phyloP scores from a whole-genome alignment of 2,329 filamentous ascomycete species.

The Sarocladium brachiariae region DNA sequence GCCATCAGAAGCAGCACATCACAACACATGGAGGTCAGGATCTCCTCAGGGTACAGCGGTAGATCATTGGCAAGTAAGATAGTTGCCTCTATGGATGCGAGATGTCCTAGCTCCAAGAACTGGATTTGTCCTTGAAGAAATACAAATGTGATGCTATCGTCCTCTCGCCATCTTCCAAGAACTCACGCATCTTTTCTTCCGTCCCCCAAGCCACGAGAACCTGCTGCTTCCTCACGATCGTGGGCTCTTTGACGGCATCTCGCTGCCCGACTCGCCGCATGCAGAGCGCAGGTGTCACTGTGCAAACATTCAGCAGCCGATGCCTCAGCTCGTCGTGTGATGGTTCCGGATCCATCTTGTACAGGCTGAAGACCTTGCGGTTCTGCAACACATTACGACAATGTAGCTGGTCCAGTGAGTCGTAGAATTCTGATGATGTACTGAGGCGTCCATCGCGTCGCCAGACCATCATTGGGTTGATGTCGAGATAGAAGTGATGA shows the following conservation, averaged over 20 bases:
- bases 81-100: too few relatives aligned
- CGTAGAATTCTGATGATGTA: conserved; percentile 23
- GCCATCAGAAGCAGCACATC: too few relatives aligned
- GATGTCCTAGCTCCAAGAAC: background rate
- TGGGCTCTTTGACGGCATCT: conserved; percentile 26
- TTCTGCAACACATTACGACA: conserved; percentile 31
- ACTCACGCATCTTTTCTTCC: conserved; percentile 23
- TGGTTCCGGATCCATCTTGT: conserved; percentile 25
- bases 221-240: conserved; percentile 29
- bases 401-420: conserved; percentile 24
- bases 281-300: conserved; percentile 28
- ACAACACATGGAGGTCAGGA: too few relatives aligned
- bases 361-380: conserved; percentile 26
- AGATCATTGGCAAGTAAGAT: too few relatives aligned
- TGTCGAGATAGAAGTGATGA: conserved; percentile 29
- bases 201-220: conserved; percentile 32
- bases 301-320: conserved; percentile 27
- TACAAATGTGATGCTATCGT: conserved; percentile 25
- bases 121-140: conserved; percentile 12
- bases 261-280: conserved; percentile 29
- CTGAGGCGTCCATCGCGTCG: conserved; percentile 17
- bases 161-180: conserved; percentile 20
- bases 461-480: conserved; percentile 24
- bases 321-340: conserved; percentile 24
- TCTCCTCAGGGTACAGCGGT: too few relatives aligned